Evolutionary conservation across 2,329 filamentous ascomycete species (phyloP).

Genomic region (Bipolaris sorokiniana): DNA sequence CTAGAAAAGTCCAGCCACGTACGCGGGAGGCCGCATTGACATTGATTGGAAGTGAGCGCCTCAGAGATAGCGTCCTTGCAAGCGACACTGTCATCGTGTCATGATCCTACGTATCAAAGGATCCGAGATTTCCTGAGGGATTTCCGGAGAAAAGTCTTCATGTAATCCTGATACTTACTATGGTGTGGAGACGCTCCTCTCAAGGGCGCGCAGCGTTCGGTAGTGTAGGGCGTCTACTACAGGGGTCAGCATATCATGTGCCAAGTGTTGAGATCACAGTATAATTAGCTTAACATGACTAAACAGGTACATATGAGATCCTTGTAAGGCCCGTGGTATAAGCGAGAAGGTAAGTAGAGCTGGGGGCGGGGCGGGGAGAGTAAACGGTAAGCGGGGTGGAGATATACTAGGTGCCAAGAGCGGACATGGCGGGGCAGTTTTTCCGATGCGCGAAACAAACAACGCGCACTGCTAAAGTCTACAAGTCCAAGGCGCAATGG

Average conservation of each 20-base stretch:
- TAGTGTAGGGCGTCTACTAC: conserved; percentile 6
- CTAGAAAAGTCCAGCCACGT: conserved; percentile 6
- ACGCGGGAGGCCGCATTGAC: conserved; percentile 1
- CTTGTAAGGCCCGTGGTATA: not conserved
- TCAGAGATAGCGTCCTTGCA: conserved; percentile 5
- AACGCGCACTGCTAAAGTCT: conserved; percentile 11
- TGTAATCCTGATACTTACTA: conserved; percentile 11
- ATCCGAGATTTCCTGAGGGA: not conserved
- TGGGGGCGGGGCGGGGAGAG: conserved; percentile 3
- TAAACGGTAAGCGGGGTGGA: conserved; percentile 5
- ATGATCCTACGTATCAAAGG: not conserved
- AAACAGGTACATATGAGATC: not conserved
- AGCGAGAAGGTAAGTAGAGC: not conserved
- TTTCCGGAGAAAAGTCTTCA: conserved; percentile 1
- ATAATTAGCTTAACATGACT: conserved; percentile 2
- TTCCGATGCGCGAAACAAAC: conserved; percentile 31
- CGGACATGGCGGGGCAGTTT: conserved; percentile 23
- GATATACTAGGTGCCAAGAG: conserved; percentile 7
- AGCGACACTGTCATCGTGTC: conserved; percentile 3
- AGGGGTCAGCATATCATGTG: conserved; percentile 3
- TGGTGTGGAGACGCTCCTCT: not conserved
- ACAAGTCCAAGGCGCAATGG: conserved; percentile 31
- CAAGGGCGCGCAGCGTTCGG: not conserved
- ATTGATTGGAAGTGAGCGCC: not conserved
- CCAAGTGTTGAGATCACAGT: conserved; percentile 11